Conservation (phyloP, 108 stramenopile species). For the Schizochytrium sp. region DNA sequence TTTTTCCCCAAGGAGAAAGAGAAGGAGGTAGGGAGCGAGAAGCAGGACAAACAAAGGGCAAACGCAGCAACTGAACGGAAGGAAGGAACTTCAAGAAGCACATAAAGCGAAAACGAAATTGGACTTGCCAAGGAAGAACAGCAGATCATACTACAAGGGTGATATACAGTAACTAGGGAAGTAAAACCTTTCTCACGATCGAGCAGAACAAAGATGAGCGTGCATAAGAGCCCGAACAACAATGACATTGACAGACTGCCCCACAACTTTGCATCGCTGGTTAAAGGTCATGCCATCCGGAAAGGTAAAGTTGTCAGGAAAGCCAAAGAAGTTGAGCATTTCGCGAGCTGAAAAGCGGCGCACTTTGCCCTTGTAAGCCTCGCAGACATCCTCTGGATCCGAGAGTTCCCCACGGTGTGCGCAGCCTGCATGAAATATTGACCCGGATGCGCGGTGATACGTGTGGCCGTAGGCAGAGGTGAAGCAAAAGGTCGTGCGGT, state of each 20-base stretch:
- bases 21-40: too few species aligned
- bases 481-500: not conserved
- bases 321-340: not conserved
- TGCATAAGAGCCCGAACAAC: not conserved
- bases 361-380: not conserved
- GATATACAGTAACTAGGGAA: not conserved
- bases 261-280: not conserved
- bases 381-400: not conserved
- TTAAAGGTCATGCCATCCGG: not conserved
- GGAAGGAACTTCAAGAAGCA: too few species aligned
- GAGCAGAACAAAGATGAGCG: not conserved
- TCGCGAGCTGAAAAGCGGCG: not conserved
- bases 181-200: not conserved
- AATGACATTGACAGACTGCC: conserved; percentile 1
- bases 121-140: not conserved
- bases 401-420: not conserved
- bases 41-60: too few species aligned
- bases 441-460: not conserved
- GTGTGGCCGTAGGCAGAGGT: not conserved
- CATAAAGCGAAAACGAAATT: too few species aligned
- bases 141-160: not conserved
- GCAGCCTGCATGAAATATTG: not conserved
- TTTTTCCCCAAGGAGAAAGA: too few species aligned
- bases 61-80: too few species aligned
- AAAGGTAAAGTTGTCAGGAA: not conserved